Base-by-base conservation (phyloP, 805 yeast species). In the Starmerella sirachaensis region DNA sequence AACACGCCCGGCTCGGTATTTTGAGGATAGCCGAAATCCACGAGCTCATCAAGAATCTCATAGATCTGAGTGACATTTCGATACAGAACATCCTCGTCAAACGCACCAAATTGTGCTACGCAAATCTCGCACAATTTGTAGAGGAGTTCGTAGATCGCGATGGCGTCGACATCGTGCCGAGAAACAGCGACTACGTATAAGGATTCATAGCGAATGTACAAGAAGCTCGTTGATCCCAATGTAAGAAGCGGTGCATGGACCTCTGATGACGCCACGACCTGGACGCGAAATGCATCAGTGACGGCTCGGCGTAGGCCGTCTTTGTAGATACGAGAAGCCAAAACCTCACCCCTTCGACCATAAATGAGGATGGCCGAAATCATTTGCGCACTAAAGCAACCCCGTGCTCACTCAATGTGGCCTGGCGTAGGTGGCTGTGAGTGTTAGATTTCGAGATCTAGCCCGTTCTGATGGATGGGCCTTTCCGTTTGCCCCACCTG, bases 131-230 rank as follows among this genome's bases (percentile, higher is more conserved):
- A 70, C 18, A 88, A 61, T 41, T 70, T 69, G 60, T 74, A 74
- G 17, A 88, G 60, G 51, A 79, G 82, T 61, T 88, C 96, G 53
- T 85, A 72, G 1, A 86, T 71, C 3, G 74, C 57, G 1, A 85
- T 72, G 23, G 86, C 85, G 55, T 88, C 95, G 25, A 78, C 82
- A 54, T 88, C 91, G 29, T 84, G 77, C 45, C 96, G 69, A 1
- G 93, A 74, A n/a, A 86, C 85, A 0, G 86, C 93, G 9, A 86
- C 93, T 7, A 84, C 51, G 79, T 93, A 91, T 12, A 88, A 50
- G 35, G 68, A 63, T 11, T 66, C 64, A 41, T 65, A 63, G 46
- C 72, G 72, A 33, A 82, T 76, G 53, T 84, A 86, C 37, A 84
- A 68, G 54, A 88, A 91, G 0, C 94, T 78, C 0, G 97, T 91